A percentile compares a stretch with the other conserved stretches of the same genome.
Evolutionary conservation across 2,329 filamentous ascomycete genomes (phyloP).

Genomic region (Lanzia echinophila): DNA sequence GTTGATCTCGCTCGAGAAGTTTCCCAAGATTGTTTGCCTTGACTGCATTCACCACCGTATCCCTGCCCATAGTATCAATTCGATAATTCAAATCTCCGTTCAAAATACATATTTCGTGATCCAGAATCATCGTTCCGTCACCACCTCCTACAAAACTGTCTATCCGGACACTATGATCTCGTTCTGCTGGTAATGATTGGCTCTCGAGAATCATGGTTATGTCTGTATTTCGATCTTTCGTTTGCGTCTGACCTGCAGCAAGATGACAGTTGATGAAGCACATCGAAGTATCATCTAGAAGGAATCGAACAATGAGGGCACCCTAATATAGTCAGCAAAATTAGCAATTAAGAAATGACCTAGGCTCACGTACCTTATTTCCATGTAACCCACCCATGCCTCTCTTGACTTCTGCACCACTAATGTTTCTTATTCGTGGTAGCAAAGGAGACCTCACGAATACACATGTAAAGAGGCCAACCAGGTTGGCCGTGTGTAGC

Average conservation of each 20-base stretch:
- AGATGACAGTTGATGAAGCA: slow-evolving; percentile 98
- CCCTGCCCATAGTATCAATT: slow-evolving; percentile 93
- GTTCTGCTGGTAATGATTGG: slow-evolving; percentile 64
- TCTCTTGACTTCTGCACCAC: slow-evolving; percentile 80
- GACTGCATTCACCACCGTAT: slow-evolving; percentile 82
- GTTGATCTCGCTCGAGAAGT: slow-evolving; percentile 86
- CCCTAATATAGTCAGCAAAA: slow-evolving; percentile 42
- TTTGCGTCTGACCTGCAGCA: slow-evolving; percentile 86
- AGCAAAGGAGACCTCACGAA: slow-evolving; percentile 82
- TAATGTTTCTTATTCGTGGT: slow-evolving; percentile 68
- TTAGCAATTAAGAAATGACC: background rate
- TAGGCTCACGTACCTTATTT: slow-evolving; percentile 59
- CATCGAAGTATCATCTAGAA: slow-evolving; percentile 85
- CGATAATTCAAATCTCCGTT: slow-evolving; percentile 98
- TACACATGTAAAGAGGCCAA: slow-evolving; percentile 91
- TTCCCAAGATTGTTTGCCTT: slow-evolving; percentile 75
- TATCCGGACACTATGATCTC: slow-evolving; percentile 58
- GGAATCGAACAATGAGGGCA: slow-evolving; percentile 83
- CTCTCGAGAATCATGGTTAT: slow-evolving; percentile 83
- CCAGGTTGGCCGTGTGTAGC: slow-evolving; percentile 81
- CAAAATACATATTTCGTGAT: slow-evolving; percentile 94
- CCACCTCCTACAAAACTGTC: slow-evolving; percentile 87
- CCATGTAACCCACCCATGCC: slow-evolving; percentile 94
- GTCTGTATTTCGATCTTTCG: slow-evolving; percentile 86
- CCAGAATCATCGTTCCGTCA: slow-evolving; percentile 88